Conservation (phyloP, 163 green algal genomes). For the Prototheca stagnorum region DNA sequence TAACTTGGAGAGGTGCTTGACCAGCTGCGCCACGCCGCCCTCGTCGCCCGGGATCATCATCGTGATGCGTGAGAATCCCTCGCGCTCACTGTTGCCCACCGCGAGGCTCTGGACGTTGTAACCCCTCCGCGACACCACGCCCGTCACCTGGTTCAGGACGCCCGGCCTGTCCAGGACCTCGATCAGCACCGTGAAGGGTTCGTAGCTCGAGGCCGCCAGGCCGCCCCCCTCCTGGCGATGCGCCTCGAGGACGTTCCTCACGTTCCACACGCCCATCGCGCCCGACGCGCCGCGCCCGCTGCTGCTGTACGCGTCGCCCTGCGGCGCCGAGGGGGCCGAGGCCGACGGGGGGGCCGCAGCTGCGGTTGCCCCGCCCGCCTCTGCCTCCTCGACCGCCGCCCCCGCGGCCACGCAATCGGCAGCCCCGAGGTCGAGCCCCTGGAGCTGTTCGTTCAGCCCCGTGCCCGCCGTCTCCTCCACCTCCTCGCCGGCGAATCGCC, state of each 20-base stretch:
- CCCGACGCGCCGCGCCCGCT: not conserved
- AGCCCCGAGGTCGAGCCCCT: not conserved
- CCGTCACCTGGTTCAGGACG: slow-evolving; percentile 90
- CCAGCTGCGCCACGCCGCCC: slow-evolving; percentile 46
- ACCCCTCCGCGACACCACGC: slow-evolving; percentile 79
- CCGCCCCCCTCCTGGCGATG: not conserved
- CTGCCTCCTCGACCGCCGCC: too few species aligned
- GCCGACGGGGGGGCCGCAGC: too few species aligned
- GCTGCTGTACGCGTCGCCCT: slow-evolving; percentile 1
- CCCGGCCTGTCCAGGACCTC: slow-evolving; percentile 77
- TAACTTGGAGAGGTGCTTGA: slow-evolving; percentile 84
- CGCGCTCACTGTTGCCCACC: slow-evolving; percentile 69
- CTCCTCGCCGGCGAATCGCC: not conserved
- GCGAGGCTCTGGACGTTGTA: slow-evolving; percentile 95
- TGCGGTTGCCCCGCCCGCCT: too few species aligned
- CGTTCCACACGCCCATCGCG: slow-evolving; percentile 17
- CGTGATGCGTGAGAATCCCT: slow-evolving; percentile 77
- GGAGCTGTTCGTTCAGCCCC: not conserved
- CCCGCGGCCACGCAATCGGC: not conserved
- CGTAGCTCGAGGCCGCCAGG: slow-evolving; percentile 7
- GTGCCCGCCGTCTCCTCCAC: not conserved
- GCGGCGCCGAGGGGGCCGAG: too few species aligned
- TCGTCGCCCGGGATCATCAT: slow-evolving; percentile 71
- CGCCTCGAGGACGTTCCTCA: slow-evolving; percentile 34
- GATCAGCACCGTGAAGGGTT: slow-evolving; percentile 72